Conservation (phyloP, 2,329 filamentous ascomycete genomes). For the Scortechinia acanthostroma region DNA sequence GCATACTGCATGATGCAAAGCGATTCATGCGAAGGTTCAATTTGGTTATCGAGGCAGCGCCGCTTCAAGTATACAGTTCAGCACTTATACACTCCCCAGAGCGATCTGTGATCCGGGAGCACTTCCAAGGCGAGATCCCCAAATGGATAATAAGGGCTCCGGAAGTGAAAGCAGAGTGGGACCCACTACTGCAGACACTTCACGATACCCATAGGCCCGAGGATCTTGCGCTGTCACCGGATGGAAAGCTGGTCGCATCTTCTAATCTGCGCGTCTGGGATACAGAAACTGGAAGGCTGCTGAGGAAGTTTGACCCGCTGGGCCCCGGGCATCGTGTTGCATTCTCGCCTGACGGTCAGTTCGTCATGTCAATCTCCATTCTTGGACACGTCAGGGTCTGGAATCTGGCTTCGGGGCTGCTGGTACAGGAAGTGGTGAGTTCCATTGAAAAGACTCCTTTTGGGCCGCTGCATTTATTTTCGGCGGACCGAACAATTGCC, state of each 20-base stretch:
- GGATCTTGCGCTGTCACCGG: not conserved
- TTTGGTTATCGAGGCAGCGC: not conserved
- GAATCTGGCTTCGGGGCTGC: not conserved
- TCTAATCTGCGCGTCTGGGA: not conserved
- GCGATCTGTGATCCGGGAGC: not conserved
- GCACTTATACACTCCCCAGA: not conserved
- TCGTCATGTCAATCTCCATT: not conserved
- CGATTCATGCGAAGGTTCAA: not conserved
- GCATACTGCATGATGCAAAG: too few species aligned
- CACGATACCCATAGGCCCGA: not conserved
- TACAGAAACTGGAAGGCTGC: not conserved
- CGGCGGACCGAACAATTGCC: not conserved
- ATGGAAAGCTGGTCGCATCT: not conserved
- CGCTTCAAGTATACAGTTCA: not conserved
- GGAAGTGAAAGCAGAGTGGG: not conserved
- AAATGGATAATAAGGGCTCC: not conserved
- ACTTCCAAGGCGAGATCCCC: not conserved
- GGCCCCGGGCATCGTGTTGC: not conserved
- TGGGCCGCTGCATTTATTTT: not conserved
- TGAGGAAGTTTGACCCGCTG: not conserved
- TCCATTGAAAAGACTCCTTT: not conserved
- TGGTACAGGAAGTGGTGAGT: not conserved
- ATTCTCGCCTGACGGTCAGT: not conserved
- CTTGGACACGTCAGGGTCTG: not conserved
- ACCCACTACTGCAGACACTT: not conserved